Conservation (phyloP, 768 basidiomycete species). For the Tricholoma sp. region DNA sequence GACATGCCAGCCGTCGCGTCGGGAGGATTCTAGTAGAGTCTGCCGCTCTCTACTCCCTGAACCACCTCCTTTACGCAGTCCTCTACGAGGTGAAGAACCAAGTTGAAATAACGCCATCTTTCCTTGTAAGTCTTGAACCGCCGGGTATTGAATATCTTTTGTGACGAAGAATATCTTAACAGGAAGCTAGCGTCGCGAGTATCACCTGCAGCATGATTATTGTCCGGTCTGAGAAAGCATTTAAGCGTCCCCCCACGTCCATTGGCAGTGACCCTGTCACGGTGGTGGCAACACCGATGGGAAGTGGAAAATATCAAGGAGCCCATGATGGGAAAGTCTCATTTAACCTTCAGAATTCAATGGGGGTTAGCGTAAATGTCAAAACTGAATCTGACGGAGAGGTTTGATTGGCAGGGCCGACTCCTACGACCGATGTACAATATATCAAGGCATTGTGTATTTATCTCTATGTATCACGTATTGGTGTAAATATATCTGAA, state of each 20-base stretch:
- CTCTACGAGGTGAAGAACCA: background rate
- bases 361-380: background rate
- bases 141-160: background rate
- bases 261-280: background rate
- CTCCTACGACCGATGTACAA: no score
- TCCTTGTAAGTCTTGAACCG: background rate
- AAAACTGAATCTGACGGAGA: background rate
- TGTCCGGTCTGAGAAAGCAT: background rate
- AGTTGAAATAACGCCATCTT: background rate
- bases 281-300: background rate
- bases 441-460: no score
- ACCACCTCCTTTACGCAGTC: background rate
- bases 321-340: background rate
- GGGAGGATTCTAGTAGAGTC: background rate
- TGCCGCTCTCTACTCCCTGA: background rate
- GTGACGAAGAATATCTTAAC: background rate
- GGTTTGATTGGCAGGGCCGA: background rate
- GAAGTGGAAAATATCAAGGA: background rate
- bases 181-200: background rate
- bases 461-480: no score
- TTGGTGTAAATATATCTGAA: no score
- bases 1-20: background rate
- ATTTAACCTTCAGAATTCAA: background rate
- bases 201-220: slow-evolving; percentile 1
- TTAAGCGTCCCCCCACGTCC: background rate